Percentiles rank a stretch among this genome's conserved stretches.
Evolutionary conservation across 768 basidiomycete species (phyloP).

Genomic region (Rhizopogon salebrosus): DNA sequence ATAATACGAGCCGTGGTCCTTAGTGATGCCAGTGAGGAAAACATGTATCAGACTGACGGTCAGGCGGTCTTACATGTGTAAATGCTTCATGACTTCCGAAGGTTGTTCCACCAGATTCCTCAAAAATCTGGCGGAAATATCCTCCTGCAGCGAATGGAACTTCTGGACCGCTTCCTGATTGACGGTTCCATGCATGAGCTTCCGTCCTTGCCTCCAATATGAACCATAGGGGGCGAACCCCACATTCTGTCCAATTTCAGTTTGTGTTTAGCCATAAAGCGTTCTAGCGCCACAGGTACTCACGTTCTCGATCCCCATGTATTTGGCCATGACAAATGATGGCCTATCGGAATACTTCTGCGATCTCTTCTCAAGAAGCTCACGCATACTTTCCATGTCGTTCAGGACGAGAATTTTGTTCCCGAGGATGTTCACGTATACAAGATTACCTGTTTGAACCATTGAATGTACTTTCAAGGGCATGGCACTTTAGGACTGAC

Average conservation of each 20-base stretch:
- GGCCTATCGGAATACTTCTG: constrained; percentile 14
- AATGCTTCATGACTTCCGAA: constrained; percentile 1
- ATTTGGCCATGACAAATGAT: constrained; percentile 5
- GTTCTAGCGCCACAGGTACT: not conserved
- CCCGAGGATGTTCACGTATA: constrained; percentile 11
- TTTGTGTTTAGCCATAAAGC: not conserved
- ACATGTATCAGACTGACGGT: not conserved
- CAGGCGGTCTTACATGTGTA: constrained; percentile 1
- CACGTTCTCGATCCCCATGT: constrained; percentile 4
- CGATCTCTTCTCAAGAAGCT: constrained; percentile 26
- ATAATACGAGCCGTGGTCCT: constrained; percentile 5
- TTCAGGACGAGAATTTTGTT: constrained; percentile 17
- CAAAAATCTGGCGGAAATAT: constrained; percentile 3
- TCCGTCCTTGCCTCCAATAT: constrained; percentile 8
- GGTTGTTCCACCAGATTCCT: constrained; percentile 2
- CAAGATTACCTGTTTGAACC: constrained; percentile 8
- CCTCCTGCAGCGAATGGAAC: constrained; percentile 2
- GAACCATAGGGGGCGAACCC: constrained; percentile 12
- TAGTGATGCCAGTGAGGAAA: not conserved
- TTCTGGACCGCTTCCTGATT: constrained; percentile 5
- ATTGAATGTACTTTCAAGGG: not conserved
- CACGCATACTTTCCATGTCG: constrained; percentile 20
- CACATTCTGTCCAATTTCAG: not conserved
- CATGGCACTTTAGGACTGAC: not conserved
- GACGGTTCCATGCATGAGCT: not conserved